phyloP scores from a whole-genome alignment of 805 yeast species.

The Candida railenensis region DNA sequence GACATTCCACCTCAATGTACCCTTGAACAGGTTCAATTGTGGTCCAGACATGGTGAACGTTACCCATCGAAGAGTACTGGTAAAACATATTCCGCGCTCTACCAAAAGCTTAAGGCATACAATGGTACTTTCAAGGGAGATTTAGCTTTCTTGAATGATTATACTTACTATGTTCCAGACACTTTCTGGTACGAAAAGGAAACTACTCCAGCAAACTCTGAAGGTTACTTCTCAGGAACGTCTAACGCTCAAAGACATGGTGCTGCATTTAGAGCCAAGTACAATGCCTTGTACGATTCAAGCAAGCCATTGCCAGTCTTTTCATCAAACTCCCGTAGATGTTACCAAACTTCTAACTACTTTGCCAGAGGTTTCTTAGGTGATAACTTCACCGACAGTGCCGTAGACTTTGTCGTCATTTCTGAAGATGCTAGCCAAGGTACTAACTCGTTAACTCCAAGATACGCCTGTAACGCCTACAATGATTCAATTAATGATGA shows the following conservation, averaged over 20 bases:
- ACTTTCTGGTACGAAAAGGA: constrained; percentile 46
- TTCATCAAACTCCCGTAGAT: constrained; percentile 54
- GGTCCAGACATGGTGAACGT: constrained; percentile 77
- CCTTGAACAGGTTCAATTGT: constrained; percentile 62
- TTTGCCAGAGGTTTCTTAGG: constrained; percentile 64
- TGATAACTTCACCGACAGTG: constrained; percentile 31
- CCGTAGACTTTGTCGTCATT: constrained; percentile 37
- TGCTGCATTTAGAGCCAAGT: constrained; percentile 43
- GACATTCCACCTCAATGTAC: constrained; percentile 47
- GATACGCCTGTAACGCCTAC: constrained; percentile 41
- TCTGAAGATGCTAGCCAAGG: constrained; percentile 51
- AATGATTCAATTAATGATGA: constrained; percentile 29
- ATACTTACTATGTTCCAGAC: constrained; percentile 47
- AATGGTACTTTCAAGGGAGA: constrained; percentile 44
- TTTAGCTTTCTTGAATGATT: constrained; percentile 51
- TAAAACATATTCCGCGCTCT: constrained; percentile 22
- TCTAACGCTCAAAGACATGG: constrained; percentile 52
- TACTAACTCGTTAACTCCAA: constrained; percentile 59
- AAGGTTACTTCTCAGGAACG: constrained; percentile 52
- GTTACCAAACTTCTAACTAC: constrained; percentile 51
- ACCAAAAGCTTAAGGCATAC: constrained; percentile 24
- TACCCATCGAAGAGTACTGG: constrained; percentile 41
- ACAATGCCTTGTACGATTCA: constrained; percentile 44
- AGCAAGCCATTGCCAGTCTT: constrained; percentile 47
- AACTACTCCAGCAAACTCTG: constrained; percentile 43